Conservation (phyloP, 78 protist species). For the Protostelium mycophagum region DNA sequence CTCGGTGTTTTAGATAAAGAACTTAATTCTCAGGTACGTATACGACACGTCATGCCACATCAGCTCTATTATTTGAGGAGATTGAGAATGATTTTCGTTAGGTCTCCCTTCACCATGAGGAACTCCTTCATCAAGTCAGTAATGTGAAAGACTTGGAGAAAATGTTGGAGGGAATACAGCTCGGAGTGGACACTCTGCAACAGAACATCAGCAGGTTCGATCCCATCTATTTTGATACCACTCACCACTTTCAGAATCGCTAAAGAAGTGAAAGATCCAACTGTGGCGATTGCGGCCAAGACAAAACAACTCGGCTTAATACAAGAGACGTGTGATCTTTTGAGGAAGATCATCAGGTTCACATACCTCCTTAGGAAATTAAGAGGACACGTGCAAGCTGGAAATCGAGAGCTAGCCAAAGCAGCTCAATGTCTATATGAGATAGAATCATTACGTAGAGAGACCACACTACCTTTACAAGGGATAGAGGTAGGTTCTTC, state of each 20-base stretch:
- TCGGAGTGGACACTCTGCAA: constrained; percentile 17
- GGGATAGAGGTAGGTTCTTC: neutral
- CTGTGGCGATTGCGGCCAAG: constrained; percentile 12
- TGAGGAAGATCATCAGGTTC: constrained; percentile 35
- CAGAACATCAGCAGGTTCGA: constrained; percentile 15
- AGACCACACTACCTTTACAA: neutral
- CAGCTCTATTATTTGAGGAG: neutral
- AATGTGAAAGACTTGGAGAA: constrained; percentile 42
- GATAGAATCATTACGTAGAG: neutral
- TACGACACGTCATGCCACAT: neutral
- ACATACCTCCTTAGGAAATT: constrained; percentile 22
- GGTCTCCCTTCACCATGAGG: constrained; percentile 26
- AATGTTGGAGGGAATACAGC: neutral
- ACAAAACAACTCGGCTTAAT: constrained; percentile 25
- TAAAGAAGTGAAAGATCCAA: constrained; percentile 31
- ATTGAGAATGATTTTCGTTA: neutral
- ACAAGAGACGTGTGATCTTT: constrained; percentile 45
- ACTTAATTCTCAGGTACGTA: constrained; percentile 18
- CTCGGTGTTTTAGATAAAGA: constrained; percentile 23
- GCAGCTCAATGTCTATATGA: constrained; percentile 56
- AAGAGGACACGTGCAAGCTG: constrained; percentile 32
- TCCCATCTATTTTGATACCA: neutral
- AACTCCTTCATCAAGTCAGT: constrained; percentile 28
- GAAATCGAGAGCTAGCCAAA: constrained; percentile 42
- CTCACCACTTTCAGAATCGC: constrained; percentile 18